phyloP scores from a whole-genome alignment of 305 asterid species.

The Striga hermonthica region DNA sequence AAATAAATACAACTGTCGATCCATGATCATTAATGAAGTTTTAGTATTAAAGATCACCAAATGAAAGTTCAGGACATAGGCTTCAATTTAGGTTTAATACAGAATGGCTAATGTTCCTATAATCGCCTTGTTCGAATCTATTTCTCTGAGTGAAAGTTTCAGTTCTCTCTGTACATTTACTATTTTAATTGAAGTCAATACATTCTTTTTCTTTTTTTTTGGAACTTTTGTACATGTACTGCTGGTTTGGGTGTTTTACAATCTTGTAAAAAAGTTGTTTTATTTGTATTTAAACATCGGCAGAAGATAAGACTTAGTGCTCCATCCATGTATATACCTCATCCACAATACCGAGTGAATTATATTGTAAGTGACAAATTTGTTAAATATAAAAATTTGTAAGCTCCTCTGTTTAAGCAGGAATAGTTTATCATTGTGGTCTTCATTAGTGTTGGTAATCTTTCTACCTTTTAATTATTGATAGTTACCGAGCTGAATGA shows the following conservation, averaged over 20 bases:
- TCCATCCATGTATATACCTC: neutral
- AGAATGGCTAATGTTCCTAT: neutral
- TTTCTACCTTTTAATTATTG: slow-evolving; percentile 20
- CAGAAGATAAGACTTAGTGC: slow-evolving; percentile 8
- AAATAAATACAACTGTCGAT: slow-evolving; percentile 8
- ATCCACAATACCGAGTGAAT: neutral
- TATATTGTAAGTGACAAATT: neutral
- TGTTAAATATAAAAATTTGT: neutral
- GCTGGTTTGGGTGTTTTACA: neutral
- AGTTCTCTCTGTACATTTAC: neutral
- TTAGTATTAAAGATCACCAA: slow-evolving; percentile 10
- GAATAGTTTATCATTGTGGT: neutral
- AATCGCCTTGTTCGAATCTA: neutral
- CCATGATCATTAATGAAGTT: slow-evolving; percentile 3
- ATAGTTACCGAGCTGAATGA: slow-evolving; percentile 18
- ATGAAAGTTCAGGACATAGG: slow-evolving; percentile 9
- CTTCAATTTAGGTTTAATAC: slow-evolving; percentile 4
- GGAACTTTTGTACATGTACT: too few species aligned
- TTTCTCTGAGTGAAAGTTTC: neutral
- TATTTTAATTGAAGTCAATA: neutral
- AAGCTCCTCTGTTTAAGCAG: neutral
- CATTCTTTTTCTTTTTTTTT: too few species aligned
- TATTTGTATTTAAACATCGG: neutral
- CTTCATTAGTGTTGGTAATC: slow-evolving; percentile 1
- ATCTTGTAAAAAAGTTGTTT: neutral